A percentile compares a stretch with the other conserved stretches of the same genome.
Conservation (phyloP, 805 yeast genomes). For the Candida chauliodis region DNA sequence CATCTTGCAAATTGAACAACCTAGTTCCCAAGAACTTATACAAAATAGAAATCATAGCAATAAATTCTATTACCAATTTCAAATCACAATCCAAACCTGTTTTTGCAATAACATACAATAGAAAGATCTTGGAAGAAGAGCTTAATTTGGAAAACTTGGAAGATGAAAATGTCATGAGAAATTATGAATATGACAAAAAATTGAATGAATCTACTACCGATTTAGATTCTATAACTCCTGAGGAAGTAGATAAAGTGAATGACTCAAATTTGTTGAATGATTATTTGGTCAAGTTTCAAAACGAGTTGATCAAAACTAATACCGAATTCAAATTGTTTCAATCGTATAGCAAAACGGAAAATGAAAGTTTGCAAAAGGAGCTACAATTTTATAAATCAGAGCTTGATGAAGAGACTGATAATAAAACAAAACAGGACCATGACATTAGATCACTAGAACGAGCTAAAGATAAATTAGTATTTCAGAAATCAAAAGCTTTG, state of each 20-base stretch:
- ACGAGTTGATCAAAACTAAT: conserved; percentile 20
- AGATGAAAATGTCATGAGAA: conserved; percentile 6
- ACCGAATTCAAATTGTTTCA: conserved; percentile 19
- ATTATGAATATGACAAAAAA: not conserved
- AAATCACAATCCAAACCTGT: conserved; percentile 31
- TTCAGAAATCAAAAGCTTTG: conserved; percentile 27
- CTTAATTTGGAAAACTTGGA: conserved; percentile 8
- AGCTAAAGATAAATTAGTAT: conserved; percentile 29
- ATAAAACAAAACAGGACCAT: conserved; percentile 24
- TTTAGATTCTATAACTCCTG: conserved; percentile 10
- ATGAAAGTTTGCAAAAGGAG: conserved; percentile 22
- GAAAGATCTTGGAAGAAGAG: conserved; percentile 5
- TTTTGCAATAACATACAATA: conserved; percentile 25
- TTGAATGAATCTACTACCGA: conserved; percentile 2
- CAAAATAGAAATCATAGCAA: conserved; percentile 34
- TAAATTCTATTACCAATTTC: conserved; percentile 33
- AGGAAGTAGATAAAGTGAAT: conserved; percentile 16
- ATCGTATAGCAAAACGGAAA: conserved; percentile 12
- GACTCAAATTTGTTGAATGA: conserved; percentile 18
- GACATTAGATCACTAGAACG: conserved; percentile 30
- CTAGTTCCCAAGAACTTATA: conserved; percentile 25
- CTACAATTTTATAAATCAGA: conserved; percentile 33
- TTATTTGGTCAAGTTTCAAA: conserved; percentile 24
- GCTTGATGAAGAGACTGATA: conserved; percentile 31
- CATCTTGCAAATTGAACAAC: conserved; percentile 32